These are phyloP conservation scores for Phylloboletellus chloephorus DNA, from an alignment of 1,284 basidiomycete species.

Conservation along the genomic window DNA sequence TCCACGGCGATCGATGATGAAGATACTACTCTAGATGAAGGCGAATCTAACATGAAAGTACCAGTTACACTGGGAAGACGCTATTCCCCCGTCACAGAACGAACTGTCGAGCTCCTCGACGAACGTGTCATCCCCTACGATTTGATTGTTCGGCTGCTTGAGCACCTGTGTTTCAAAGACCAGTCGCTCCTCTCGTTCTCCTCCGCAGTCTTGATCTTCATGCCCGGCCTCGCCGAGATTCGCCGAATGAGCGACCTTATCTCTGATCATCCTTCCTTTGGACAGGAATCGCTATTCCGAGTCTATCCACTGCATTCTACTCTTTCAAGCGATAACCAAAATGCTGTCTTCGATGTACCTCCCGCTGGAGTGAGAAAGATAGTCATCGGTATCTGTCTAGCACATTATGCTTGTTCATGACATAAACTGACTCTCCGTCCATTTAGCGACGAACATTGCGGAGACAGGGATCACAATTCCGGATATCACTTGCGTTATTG, in stretches of 20 bases:
- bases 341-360: slow-evolving; percentile 85
- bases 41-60: slow-evolving; percentile 33
- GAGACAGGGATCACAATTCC: slow-evolving; percentile 98
- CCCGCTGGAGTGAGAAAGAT: slow-evolving; percentile 82
- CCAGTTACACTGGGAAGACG: slow-evolving; percentile 62
- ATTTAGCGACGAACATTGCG: slow-evolving; percentile 55
- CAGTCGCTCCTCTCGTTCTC: slow-evolving; percentile 57
- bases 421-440: slow-evolving; percentile 51
- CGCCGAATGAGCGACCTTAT: slow-evolving; percentile 83
- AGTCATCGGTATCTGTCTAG: slow-evolving; percentile 67
- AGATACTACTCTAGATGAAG: slow-evolving; percentile 31
- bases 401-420: slow-evolving; percentile 48
- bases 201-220: slow-evolving; percentile 83
- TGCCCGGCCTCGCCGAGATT: slow-evolving; percentile 94
- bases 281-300: slow-evolving; percentile 60
- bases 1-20: slow-evolving; percentile 70
- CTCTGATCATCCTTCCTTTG: slow-evolving; percentile 71
- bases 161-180: slow-evolving; percentile 80
- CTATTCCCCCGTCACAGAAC: slow-evolving; percentile 68
- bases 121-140: slow-evolving; percentile 90
- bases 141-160: slow-evolving; percentile 81
- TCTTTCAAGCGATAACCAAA: slow-evolving; percentile 86
- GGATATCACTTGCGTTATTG: slow-evolving; percentile 97
- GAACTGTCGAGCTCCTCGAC: slow-evolving; percentile 84
- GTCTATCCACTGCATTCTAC: slow-evolving; percentile 93